Evolutionary conservation across 1,139 yeast genomes (phyloP).

Genomic region (Candida glucosophila): DNA sequence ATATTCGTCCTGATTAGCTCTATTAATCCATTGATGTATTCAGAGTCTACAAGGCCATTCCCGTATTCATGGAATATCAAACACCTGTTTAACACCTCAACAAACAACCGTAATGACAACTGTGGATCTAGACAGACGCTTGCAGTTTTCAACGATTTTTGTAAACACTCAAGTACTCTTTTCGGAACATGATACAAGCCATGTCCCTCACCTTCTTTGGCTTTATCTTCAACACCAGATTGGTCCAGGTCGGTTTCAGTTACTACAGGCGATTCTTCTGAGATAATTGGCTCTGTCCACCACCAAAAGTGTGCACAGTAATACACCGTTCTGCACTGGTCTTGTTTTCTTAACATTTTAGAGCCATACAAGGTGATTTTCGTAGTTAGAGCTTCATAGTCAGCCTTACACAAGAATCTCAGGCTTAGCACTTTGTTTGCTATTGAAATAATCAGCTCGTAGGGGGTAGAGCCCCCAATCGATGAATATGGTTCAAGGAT

Average conservation of each 20-base stretch:
- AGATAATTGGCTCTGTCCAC: slow-evolving; percentile 52
- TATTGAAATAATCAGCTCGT: slow-evolving; percentile 35
- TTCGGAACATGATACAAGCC: slow-evolving; percentile 28
- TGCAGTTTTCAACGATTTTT: slow-evolving; percentile 74
- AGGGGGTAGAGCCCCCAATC: slow-evolving; percentile 30
- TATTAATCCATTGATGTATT: slow-evolving; percentile 78
- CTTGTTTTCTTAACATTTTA: slow-evolving; percentile 81
- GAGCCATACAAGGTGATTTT: slow-evolving; percentile 85
- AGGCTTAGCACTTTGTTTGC: slow-evolving; percentile 57
- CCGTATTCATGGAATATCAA: slow-evolving; percentile 82
- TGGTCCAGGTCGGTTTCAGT: slow-evolving; percentile 4
- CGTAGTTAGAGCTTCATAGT: slow-evolving; percentile 73
- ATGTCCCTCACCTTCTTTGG: slow-evolving; percentile 6
- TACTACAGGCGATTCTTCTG: slow-evolving; percentile 18
- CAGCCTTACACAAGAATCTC: slow-evolving; percentile 50
- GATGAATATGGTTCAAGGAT: slow-evolving; percentile 28
- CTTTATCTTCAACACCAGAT: slow-evolving; percentile 5
- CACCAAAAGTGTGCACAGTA: slow-evolving; percentile 91
- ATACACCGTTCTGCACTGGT: slow-evolving; percentile 88
- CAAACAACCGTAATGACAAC: slow-evolving; percentile 71
- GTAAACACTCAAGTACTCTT: slow-evolving; percentile 40
- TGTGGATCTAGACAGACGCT: slow-evolving; percentile 88
- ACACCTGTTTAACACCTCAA: slow-evolving; percentile 82
- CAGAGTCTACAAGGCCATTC: slow-evolving; percentile 57
- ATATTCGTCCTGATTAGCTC: slow-evolving; percentile 76